Evolutionary conservation across 106 monocot genomes (phyloP).

Genomic region (Narthecium ossifragum): DNA sequence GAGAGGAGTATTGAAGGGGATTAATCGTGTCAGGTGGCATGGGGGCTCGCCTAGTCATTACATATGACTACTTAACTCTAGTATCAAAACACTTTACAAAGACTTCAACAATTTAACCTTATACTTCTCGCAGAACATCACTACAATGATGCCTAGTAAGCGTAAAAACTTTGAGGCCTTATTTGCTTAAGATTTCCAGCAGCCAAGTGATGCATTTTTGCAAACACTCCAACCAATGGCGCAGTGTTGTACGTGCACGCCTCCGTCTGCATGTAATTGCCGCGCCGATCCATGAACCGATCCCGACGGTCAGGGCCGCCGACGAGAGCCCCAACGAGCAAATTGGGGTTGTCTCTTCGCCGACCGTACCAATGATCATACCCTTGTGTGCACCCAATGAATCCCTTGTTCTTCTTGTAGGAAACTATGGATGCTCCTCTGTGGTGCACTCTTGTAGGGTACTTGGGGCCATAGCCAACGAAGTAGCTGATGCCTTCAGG

Average conservation of each 20-base stretch:
- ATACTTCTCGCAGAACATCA: too few relatives aligned
- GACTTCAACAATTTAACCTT: too few relatives aligned
- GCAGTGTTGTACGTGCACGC: conserved; percentile 95
- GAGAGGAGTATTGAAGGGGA: too few relatives aligned
- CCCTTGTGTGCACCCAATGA: conserved; percentile 93
- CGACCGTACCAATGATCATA: conserved; percentile 79
- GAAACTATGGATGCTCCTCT: conserved; percentile 61
- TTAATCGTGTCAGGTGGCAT: too few relatives aligned
- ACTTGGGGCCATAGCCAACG: conserved; percentile 61
- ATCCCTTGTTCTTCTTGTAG: conserved; percentile 56
- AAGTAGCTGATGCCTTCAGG: conserved; percentile 60
- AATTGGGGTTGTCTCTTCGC: conserved; percentile 50
- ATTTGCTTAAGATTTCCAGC: not conserved
- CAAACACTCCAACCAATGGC: conserved; percentile 81
- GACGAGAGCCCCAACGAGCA: conserved; percentile 75
- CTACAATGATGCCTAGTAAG: too few relatives aligned
- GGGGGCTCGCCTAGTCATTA: too few relatives aligned
- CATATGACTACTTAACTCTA: too few relatives aligned
- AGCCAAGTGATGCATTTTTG: conserved; percentile 35
- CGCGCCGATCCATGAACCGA: conserved; percentile 52
- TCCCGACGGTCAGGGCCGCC: conserved; percentile 67
- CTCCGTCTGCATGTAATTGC: conserved; percentile 91
- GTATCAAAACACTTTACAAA: too few relatives aligned
- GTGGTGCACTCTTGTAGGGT: conserved; percentile 67
- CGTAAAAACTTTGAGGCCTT: too few relatives aligned